Percentiles rank a stretch among this genome's conserved stretches.
Conservation (phyloP, 305 asterid species). For the Fraxinus paxiana region DNA sequence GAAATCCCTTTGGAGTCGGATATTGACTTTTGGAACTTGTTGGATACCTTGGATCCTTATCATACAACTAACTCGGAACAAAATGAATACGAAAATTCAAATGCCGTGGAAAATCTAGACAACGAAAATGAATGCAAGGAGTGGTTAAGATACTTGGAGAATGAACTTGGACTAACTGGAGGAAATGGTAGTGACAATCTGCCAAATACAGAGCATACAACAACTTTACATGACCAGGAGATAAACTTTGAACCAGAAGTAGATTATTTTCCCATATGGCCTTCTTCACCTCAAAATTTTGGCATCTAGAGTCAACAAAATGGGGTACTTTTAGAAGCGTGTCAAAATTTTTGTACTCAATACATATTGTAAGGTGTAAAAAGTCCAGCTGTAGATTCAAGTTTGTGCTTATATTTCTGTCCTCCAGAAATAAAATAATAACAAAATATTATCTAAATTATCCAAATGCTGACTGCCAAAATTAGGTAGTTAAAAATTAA, state of each 20-base stretch:
- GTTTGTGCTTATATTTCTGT: not conserved
- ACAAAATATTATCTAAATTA: not conserved
- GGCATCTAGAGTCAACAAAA: constrained; percentile 22
- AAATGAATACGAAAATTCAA: not conserved
- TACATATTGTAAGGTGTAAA: constrained; percentile 9
- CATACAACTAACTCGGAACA: constrained; percentile 7
- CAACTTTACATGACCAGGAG: not conserved
- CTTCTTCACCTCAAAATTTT: constrained; percentile 33
- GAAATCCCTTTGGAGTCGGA: constrained; percentile 40
- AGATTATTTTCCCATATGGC: constrained; percentile 42
- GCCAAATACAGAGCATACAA: not conserved
- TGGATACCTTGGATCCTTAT: constrained; percentile 32
- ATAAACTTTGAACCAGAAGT: constrained; percentile 15
- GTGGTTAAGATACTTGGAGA: constrained; percentile 52
- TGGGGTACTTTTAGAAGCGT: constrained; percentile 5
- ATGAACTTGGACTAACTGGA: constrained; percentile 46
- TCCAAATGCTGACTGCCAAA: constrained; percentile 1
- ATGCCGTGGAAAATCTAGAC: not conserved
- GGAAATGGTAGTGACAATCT: constrained; percentile 19
- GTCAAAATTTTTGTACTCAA: constrained; percentile 21
- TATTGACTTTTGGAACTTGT: constrained; percentile 42
- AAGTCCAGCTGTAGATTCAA: not conserved
- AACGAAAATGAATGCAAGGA: constrained; percentile 23
- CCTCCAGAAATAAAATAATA: not conserved
- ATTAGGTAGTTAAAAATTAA: constrained; percentile 2